Evolutionary conservation across 1,284 basidiomycete species (phyloP).

Genomic region (Boletellus sp.): DNA sequence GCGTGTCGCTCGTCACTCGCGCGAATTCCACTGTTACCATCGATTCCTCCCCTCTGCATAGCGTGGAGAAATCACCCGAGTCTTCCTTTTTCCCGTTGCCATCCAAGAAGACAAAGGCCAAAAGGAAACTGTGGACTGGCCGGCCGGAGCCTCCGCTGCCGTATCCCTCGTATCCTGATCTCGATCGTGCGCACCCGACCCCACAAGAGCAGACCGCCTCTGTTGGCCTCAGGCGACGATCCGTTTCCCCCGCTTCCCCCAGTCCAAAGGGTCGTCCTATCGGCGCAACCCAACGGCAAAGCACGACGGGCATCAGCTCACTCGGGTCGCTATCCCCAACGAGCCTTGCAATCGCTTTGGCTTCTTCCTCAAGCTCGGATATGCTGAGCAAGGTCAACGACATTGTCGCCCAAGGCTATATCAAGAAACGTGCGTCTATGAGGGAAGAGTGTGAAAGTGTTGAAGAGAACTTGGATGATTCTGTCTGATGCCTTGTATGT

Average conservation of each 20-base stretch:
- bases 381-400: conserved; percentile 24
- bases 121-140: conserved; percentile 3
- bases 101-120: conserved; percentile 5
- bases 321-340: conserved; percentile 26
- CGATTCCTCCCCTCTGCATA: not conserved
- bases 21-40: not conserved
- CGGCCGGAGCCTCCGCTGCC: conserved; percentile 16
- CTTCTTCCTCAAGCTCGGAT: conserved; percentile 23
- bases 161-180: conserved; percentile 22
- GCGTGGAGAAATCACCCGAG: conserved; percentile 8
- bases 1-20: conserved; percentile 15
- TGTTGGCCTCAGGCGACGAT: not conserved
- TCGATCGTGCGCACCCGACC: not conserved
- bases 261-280: conserved; percentile 7
- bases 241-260: conserved; percentile 15
- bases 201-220: not conserved
- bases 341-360: conserved; percentile 23
- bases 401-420: conserved; percentile 23
- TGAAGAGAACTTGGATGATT: not conserved
- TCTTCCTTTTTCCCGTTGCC: conserved; percentile 22
- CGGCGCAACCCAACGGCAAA: conserved; percentile 5
- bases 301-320: conserved; percentile 7
- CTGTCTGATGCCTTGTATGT: not conserved
- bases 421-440: conserved; percentile 10
- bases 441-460: not conserved